These are phyloP conservation scores for Puccinia polysora DNA, from an alignment of 1,284 basidiomycete species.

Conservation along the genomic window DNA sequence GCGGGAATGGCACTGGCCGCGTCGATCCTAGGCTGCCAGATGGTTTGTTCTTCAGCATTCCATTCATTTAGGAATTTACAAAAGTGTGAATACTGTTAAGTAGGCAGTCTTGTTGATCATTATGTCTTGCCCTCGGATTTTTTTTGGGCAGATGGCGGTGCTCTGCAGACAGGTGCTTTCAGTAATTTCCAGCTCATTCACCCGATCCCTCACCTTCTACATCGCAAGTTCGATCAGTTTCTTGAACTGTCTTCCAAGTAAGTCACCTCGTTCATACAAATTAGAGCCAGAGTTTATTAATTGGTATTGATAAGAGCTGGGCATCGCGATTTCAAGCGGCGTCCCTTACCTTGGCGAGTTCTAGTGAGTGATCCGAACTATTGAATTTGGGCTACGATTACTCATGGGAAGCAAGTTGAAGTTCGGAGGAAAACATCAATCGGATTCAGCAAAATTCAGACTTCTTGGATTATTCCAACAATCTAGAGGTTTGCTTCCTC, in stretches of 20 bases:
- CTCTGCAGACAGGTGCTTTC: conserved; percentile 30
- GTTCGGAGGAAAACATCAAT: neutral
- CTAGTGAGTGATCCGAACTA: conserved; percentile 25
- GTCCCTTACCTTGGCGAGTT: conserved; percentile 20
- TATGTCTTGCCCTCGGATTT: neutral
- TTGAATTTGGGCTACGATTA: too few species aligned
- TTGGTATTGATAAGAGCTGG: neutral
- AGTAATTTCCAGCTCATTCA: conserved; percentile 17
- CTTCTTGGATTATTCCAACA: conserved; percentile 15
- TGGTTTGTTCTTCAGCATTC: conserved; percentile 6
- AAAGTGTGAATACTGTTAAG: neutral
- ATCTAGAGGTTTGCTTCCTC: conserved; percentile 9
- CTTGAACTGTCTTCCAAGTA: neutral
- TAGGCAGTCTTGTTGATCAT: neutral
- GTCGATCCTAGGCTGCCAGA: neutral
- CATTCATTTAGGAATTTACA: neutral
- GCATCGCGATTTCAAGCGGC: neutral
- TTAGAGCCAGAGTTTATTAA: neutral
- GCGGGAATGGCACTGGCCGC: conserved; percentile 32
- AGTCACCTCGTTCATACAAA: neutral
- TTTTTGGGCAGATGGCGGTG: conserved; percentile 24
- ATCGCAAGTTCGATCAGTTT: conserved; percentile 13
- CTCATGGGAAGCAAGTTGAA: too few species aligned
- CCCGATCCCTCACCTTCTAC: conserved; percentile 24
- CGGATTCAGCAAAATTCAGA: neutral